A percentile compares a stretch with the other conserved stretches of the same genome.
Evolutionary conservation across 148 eudicot genomes (phyloP).

Genomic region (Rhododendron molle): DNA sequence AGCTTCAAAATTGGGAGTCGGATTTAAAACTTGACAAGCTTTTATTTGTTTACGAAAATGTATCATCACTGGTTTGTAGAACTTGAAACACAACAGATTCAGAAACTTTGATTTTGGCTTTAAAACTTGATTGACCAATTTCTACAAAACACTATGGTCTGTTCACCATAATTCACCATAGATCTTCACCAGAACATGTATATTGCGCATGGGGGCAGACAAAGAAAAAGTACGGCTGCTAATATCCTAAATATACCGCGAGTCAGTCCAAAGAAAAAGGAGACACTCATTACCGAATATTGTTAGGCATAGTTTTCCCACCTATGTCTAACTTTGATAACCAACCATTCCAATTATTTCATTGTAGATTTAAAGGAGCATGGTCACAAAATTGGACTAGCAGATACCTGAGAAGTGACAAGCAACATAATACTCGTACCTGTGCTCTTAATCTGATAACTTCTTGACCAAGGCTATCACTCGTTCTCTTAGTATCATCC

Average conservation of each 20-base stretch:
- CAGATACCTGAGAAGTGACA: background rate
- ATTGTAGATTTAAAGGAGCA: background rate
- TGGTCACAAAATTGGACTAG: background rate
- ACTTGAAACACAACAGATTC: background rate
- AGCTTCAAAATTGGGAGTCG: background rate
- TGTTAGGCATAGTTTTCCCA: background rate
- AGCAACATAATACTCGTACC: conserved; percentile 37
- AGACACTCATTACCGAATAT: background rate
- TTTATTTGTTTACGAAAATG: background rate
- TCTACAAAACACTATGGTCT: background rate
- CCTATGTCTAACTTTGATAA: background rate
- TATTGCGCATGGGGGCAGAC: background rate
- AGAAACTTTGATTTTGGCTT: background rate
- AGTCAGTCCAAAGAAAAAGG: conserved; percentile 11
- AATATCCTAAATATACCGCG: background rate
- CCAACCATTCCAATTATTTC: background rate
- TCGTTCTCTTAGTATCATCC: conserved; percentile 52
- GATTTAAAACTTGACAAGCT: background rate
- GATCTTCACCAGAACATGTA: background rate
- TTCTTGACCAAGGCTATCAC: conserved; percentile 73
- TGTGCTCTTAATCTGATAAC: conserved; percentile 64
- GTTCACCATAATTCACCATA: background rate
- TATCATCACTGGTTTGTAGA: background rate
- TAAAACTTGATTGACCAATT: background rate
- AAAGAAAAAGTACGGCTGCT: background rate